Evolutionary conservation across 2,329 filamentous ascomycete species (phyloP).

Genomic region (Pseudocercospora vitis): DNA sequence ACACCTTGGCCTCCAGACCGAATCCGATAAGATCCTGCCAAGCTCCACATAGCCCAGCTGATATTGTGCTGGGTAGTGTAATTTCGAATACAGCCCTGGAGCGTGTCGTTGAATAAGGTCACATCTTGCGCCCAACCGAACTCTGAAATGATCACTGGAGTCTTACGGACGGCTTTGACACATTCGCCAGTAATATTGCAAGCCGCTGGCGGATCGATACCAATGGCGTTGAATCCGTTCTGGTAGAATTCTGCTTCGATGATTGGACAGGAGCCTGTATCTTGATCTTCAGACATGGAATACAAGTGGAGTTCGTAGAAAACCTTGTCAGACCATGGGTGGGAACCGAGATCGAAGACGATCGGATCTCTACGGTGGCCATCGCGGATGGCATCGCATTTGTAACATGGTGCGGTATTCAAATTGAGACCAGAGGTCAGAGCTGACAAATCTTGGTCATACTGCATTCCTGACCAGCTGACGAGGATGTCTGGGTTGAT

Average conservation of each 20-base stretch:
- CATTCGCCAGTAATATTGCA: constrained; percentile 41
- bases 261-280: constrained; percentile 49
- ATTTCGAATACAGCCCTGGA: constrained; percentile 49
- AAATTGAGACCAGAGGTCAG: constrained; percentile 39
- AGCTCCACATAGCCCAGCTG: constrained; percentile 53
- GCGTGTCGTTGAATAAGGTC: constrained; percentile 46
- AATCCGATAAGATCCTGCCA: constrained; percentile 52
- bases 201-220: constrained; percentile 38
- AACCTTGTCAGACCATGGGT: constrained; percentile 52
- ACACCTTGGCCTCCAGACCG: constrained; percentile 49
- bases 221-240: constrained; percentile 52
- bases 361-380: constrained; percentile 46
- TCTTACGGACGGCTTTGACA: constrained; percentile 37
- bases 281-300: constrained; percentile 36
- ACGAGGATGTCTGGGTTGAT: constrained; percentile 30
- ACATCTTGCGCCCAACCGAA: constrained; percentile 42
- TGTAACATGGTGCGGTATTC: constrained; percentile 43
- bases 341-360: constrained; percentile 48
- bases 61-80: constrained; percentile 49
- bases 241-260: constrained; percentile 53
- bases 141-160: constrained; percentile 42
- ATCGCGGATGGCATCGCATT: constrained; percentile 45
- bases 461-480: constrained; percentile 31
- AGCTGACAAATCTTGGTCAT: constrained; percentile 30
- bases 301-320: constrained; percentile 52